Evolutionary conservation across 139 green algal species (phyloP).

Genomic region (Micromonas pusilla): DNA sequence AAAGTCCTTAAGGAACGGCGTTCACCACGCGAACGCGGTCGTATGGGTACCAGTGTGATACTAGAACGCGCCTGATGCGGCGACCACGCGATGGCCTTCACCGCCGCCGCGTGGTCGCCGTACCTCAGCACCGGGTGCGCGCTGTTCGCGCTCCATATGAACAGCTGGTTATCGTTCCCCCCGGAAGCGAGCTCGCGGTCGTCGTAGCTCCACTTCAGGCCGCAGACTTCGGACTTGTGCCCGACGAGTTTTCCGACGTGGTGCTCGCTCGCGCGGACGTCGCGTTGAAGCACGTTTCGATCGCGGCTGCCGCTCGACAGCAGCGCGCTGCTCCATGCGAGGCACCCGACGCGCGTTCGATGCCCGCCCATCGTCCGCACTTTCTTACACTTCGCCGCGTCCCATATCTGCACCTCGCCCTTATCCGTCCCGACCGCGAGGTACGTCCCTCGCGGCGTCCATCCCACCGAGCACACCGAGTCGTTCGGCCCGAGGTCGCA

Average conservation of each 20-base stretch:
- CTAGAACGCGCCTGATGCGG: too few species aligned
- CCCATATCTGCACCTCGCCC: slow-evolving; percentile 66
- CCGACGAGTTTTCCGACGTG: slow-evolving; percentile 57
- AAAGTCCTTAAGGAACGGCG: too few species aligned
- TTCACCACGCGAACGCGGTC: too few species aligned
- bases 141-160: slow-evolving; percentile 53
- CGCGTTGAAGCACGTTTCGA: slow-evolving; percentile 75
- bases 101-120: slow-evolving; percentile 70
- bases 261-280: slow-evolving; percentile 72
- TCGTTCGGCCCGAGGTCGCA: slow-evolving; percentile 70
- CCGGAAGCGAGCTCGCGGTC: slow-evolving; percentile 71
- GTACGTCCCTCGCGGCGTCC: slow-evolving; percentile 80
- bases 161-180: slow-evolving; percentile 81
- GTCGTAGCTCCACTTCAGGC: slow-evolving; percentile 73
- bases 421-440: slow-evolving; percentile 77
- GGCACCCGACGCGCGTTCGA: slow-evolving; percentile 60
- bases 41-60: too few species aligned
- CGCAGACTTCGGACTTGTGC: slow-evolving; percentile 82
- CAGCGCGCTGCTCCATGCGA: slow-evolving; percentile 78
- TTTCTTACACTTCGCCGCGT: slow-evolving; percentile 35
- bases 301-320: slow-evolving; percentile 83
- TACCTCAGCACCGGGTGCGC: slow-evolving; percentile 53
- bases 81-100: slow-evolving; percentile 95
- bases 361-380: slow-evolving; percentile 78
- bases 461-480: slow-evolving; percentile 77